Conservation (phyloP, 2,329 filamentous ascomycete genomes). For the Didymella pomorum region DNA sequence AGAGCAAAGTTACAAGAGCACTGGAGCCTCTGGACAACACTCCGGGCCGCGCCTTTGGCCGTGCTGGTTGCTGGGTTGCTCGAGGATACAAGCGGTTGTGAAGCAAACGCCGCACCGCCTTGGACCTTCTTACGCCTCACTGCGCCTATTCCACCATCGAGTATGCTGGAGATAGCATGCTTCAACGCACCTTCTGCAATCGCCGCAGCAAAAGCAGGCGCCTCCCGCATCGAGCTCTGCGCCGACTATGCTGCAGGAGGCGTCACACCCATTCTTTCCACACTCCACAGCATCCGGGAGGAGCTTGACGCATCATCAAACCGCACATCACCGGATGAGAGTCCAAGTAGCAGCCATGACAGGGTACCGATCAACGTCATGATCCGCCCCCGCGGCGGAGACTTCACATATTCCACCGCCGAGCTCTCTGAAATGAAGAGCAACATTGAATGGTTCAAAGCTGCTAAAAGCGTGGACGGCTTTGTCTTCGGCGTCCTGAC, state of each 20-base stretch:
- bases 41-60: too few species aligned
- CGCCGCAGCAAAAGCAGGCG: constrained; percentile 53
- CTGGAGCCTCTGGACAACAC: too few species aligned
- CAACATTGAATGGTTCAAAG: constrained; percentile 50
- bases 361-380: constrained; percentile 52
- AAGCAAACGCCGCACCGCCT: too few species aligned
- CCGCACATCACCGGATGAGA: too few species aligned
- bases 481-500: constrained; percentile 63
- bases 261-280: constrained; percentile 49
- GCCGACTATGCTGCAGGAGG: constrained; percentile 53
- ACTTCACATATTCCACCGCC: constrained; percentile 54
- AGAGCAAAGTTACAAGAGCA: too few species aligned
- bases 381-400: constrained; percentile 59
- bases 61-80: too few species aligned
- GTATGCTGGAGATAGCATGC: constrained; percentile 61
- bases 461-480: constrained; percentile 48
- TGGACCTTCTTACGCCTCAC: too few species aligned
- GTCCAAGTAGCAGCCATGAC: too few species aligned
- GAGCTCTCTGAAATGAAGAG: constrained; percentile 58
- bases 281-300: constrained; percentile 38
- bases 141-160: too few species aligned
- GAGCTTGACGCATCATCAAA: too few species aligned
- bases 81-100: too few species aligned
- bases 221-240: constrained; percentile 62
- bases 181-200: constrained; percentile 57